A percentile compares a stretch with the other conserved stretches of the same genome.
phyloP scores from a whole-genome alignment of 345 rosid species.

The Syzygium aromaticum region DNA sequence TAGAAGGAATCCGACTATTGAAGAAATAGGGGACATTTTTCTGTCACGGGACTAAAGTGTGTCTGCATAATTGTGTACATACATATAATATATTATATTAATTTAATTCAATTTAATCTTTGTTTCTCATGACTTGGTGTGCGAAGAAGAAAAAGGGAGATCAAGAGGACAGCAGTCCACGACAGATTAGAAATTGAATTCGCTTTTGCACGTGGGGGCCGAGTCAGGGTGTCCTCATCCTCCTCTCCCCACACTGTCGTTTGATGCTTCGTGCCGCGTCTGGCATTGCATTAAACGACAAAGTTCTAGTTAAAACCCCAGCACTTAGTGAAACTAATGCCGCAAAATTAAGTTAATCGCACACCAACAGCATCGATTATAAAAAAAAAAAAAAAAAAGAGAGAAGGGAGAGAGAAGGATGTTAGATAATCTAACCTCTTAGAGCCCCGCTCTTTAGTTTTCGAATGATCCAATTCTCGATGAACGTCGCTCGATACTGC shows the following conservation, averaged over 20 bases:
- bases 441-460: not conserved
- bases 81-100: not conserved
- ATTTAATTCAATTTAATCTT: not conserved
- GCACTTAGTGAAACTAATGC: not conserved
- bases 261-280: not conserved
- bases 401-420: too few relatives aligned
- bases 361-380: not conserved
- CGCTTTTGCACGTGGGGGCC: not conserved
- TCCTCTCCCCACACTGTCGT: not conserved
- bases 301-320: not conserved
- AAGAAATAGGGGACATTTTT: not conserved
- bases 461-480: not conserved
- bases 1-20: not conserved
- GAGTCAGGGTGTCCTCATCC: not conserved
- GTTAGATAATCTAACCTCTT: not conserved
- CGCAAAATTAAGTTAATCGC: not conserved
- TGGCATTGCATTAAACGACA: not conserved
- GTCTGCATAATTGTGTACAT: not conserved
- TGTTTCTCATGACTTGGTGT: not conserved
- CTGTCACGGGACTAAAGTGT: not conserved
- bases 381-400: not conserved
- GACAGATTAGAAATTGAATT: not conserved
- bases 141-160: not conserved
- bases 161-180: not conserved
- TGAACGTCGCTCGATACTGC: too few relatives aligned